These are phyloP conservation scores for Petasospora rhodanensis DNA, from an alignment of 1,139 yeast species.

Conservation along the genomic window DNA sequence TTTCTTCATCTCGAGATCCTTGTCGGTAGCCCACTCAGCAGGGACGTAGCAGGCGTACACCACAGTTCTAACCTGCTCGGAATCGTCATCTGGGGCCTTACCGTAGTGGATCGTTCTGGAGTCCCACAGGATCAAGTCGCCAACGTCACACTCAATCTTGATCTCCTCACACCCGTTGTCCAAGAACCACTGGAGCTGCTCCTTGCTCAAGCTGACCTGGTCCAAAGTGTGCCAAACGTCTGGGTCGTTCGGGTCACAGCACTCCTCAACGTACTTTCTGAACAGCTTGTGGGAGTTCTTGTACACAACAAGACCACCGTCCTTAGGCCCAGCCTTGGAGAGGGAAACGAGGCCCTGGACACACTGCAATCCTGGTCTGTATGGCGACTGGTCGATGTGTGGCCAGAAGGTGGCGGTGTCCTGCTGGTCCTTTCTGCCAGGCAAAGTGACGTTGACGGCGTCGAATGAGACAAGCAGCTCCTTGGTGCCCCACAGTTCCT, in stretches of 20 bases:
- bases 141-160: slow-evolving; percentile 24
- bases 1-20: slow-evolving; percentile 11
- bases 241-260: slow-evolving; percentile 8
- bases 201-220: slow-evolving; percentile 7
- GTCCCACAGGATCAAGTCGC: slow-evolving; percentile 30
- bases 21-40: slow-evolving; percentile 24
- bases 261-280: slow-evolving; percentile 19
- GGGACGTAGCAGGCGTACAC: slow-evolving; percentile 25
- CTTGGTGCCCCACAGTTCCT: slow-evolving; percentile 24
- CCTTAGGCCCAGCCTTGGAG: slow-evolving; percentile 12
- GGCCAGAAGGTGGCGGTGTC: slow-evolving; percentile 24
- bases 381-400: slow-evolving; percentile 22
- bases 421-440: slow-evolving; percentile 13
- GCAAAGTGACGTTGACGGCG: slow-evolving; percentile 22
- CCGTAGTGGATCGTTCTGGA: slow-evolving; percentile 27
- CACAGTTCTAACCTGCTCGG: slow-evolving; percentile 19
- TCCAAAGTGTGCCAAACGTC: slow-evolving; percentile 13
- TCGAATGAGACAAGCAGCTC: slow-evolving; percentile 24
- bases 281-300: slow-evolving; percentile 14
- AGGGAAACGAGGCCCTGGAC: slow-evolving; percentile 12
- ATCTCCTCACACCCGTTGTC: slow-evolving; percentile 19
- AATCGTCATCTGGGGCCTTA: slow-evolving; percentile 19
- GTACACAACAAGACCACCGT: slow-evolving; percentile 15
- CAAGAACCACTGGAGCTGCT: slow-evolving; percentile 19
- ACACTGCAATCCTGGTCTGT: slow-evolving; percentile 9